phyloP scores from a whole-genome alignment of 805 yeast species.

The Isabelozyma rhagii region DNA sequence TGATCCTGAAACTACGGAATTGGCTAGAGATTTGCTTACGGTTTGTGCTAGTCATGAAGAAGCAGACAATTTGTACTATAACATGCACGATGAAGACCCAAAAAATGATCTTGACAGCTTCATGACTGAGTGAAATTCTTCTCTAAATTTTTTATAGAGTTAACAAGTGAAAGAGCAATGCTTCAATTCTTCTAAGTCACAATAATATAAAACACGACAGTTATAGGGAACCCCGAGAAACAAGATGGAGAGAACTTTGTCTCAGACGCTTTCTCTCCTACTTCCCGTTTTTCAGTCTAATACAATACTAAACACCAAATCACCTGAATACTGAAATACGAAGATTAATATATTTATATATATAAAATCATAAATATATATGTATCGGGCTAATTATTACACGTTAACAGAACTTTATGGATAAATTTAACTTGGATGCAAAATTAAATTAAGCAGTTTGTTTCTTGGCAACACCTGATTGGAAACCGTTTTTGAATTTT shows the following conservation, averaged over 20 bases:
- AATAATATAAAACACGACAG: no score
- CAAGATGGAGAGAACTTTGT: not conserved
- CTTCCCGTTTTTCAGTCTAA: not conserved
- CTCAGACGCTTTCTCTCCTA: not conserved
- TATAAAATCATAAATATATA: not conserved
- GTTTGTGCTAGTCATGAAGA: slow-evolving; percentile 71
- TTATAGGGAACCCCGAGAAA: not conserved
- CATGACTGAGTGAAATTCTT: not conserved
- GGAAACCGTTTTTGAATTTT: slow-evolving; percentile 99
- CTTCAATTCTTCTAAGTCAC: no score
- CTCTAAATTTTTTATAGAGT: no score
- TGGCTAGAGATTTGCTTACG: slow-evolving; percentile 69
- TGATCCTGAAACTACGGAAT: slow-evolving; percentile 59
- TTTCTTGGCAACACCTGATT: slow-evolving; percentile 74
- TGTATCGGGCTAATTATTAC: not conserved
- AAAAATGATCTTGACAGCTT: not conserved
- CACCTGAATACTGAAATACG: not conserved
- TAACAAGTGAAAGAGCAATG: no score
- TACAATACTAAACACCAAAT: no score
- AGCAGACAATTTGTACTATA: slow-evolving; percentile 68
- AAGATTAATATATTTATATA: not conserved
- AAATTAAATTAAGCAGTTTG: slow-evolving; percentile 52
- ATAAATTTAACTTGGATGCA: slow-evolving; percentile 1
- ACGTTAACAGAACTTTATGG: not conserved
- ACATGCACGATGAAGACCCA: slow-evolving; percentile 49